Conservation (phyloP, 164 flowering plant genomes). For the Magnolia kwangsiensis region DNA sequence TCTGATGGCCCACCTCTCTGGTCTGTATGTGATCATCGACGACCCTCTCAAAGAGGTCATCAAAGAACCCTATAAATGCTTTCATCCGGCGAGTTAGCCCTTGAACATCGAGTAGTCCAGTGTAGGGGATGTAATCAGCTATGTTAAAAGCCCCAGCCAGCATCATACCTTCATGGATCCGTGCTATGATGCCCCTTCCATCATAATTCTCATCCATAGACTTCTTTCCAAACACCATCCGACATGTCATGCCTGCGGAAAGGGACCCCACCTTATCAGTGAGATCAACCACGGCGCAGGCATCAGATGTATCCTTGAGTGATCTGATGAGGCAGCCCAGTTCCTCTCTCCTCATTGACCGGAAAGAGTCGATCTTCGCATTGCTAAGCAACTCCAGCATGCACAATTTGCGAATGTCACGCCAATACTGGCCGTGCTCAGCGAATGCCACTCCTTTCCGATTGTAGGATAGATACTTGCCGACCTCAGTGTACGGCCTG, state of each 20-base stretch:
- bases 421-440: not conserved
- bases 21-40: not conserved
- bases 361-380: constrained; percentile 12
- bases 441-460: not conserved
- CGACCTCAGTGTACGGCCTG: not conserved
- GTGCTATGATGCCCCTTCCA: constrained; percentile 35
- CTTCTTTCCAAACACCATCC: constrained; percentile 51
- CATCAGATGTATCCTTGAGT: constrained; percentile 15
- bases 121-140: constrained; percentile 33
- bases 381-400: not conserved
- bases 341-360: constrained; percentile 29
- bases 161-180: constrained; percentile 28
- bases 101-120: constrained; percentile 3
- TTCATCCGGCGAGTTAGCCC: constrained; percentile 6
- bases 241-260: constrained; percentile 22
- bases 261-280: constrained; percentile 19
- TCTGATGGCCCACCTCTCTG: no score
- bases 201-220: constrained; percentile 28
- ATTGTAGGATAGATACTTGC: not conserved
- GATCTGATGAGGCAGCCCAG: constrained; percentile 10
- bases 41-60: not conserved
- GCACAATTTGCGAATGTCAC: not conserved
- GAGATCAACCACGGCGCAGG: constrained; percentile 13
- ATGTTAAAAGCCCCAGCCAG: constrained; percentile 31
- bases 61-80: not conserved